Conservation (phyloP, 2,329 filamentous ascomycete species). For the Spiromastix sp. region DNA sequence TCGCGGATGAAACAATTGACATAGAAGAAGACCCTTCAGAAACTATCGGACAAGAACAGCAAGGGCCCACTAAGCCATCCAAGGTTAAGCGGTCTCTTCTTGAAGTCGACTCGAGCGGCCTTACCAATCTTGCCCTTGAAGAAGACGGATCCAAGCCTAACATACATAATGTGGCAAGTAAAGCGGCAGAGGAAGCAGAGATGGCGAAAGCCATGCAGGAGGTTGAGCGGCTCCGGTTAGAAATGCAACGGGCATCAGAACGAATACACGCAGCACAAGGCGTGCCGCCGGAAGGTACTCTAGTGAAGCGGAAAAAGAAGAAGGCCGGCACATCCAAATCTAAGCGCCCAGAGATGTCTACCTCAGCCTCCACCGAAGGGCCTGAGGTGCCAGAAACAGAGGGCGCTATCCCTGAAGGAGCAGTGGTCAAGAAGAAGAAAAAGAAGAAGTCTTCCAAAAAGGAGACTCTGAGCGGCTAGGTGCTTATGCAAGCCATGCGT, state of each 20-base stretch:
- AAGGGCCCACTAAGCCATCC: conserved; percentile 21
- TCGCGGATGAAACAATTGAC: conserved; percentile 62
- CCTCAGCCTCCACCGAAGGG: too few relatives aligned
- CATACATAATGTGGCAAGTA: conserved; percentile 51
- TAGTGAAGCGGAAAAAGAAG: conserved; percentile 52
- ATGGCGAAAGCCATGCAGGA: conserved; percentile 83
- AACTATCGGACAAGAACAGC: conserved; percentile 44
- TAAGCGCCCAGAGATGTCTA: conserved; percentile 1
- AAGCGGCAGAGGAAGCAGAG: conserved; percentile 70
- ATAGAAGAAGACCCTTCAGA: conserved; percentile 34
- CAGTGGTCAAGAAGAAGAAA: conserved; percentile 10
- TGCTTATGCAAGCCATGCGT: not conserved
- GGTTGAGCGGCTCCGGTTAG: conserved; percentile 72
- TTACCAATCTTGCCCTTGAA: conserved; percentile 62
- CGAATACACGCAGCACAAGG: conserved; percentile 38
- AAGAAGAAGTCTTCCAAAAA: conserved; percentile 7
- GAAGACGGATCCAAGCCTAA: conserved; percentile 26
- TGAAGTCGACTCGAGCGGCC: conserved; percentile 75
- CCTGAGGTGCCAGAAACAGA: conserved; percentile 1
- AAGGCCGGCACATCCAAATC: conserved; percentile 36
- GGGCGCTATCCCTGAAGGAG: not conserved
- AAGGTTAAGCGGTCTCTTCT: conserved; percentile 57
- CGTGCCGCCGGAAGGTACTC: conserved; percentile 34
- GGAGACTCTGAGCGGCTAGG: not conserved
- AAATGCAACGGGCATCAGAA: conserved; percentile 56